Evolutionary conservation across 2,329 filamentous ascomycete genomes (phyloP), one percentile per base, ranked within the genome.

Genomic region (Ilyonectria mors-panacis): DNA sequence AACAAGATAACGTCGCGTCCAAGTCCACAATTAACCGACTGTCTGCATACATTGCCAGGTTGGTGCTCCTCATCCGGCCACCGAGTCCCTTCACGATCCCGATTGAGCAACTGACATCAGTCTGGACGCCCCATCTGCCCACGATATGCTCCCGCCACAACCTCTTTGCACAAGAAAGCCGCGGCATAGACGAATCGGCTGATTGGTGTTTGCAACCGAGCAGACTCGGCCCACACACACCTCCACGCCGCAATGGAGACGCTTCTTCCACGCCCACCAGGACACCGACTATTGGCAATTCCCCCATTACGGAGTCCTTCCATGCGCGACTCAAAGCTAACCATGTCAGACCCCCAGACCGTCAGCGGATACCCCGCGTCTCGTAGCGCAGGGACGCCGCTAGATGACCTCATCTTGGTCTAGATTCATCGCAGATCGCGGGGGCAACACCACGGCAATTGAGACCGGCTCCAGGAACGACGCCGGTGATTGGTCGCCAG

Each of bases 381-480:
- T 15, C 28, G n/a, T 37, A 39, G 17, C 51, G 54, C 51, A 61
- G 37, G 59, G 51, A 35, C 39, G 26, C 23, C 51, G 10, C 30
- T 19, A 45, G 30, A 26, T 26, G 48, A n/a, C 39, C 39, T 54
- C 58, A 21, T 17, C 23, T 48, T 15, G 17, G 63, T 45, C n/a
- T 66, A 66, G 63, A 33, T 54, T 37, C 63, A 62, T 61, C 63
- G 58, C 51, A 47, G 39, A 66, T 66, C 63, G 63, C 58, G 63
- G 63, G 59, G 58, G 39, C 37, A 35, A 61, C 48, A 9, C n/a
- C 51, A 54, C 63, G 63, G 63, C 63, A 66, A 39, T 53, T 66
- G 57, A 66, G 60, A 54, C 63, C 63, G 63, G 63, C 63, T 66
- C 37, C 53, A n/a, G 33, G 26, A 35, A 35, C 19, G 50, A n/a